Evolutionary conservation across 352 stramenopile genomes (phyloP), one percentile per base, ranked within the genome.

Genomic region (Phytophthora vignae): DNA sequence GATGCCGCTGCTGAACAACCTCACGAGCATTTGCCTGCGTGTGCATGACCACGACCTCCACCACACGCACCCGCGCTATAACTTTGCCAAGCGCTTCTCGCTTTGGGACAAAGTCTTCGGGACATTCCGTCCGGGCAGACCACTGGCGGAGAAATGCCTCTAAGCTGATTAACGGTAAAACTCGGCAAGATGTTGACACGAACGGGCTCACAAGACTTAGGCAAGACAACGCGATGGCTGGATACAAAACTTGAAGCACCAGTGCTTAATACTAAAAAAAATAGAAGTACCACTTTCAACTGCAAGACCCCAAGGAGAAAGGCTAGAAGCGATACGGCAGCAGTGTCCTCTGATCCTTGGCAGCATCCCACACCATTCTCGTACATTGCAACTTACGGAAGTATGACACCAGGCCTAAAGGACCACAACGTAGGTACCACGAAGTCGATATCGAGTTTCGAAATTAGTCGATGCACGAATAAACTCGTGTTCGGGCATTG

Each of bases 11-110:
- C 49, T 96, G 12, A 81, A 90, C 54, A 67, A 67, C 1, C 11
- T 83, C 1, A 61, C 72, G 25, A 48, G 61, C 22, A 87, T 96
- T 67, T 91, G 82, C 25, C 78, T 96, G 21, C 83, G 84, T 1
- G 87, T 93, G 6, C 79, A 88, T 71, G 91, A 96, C 68, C 91
- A 97, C 64, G 91, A 97, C 58, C 61, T 95, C 42, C 91, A 97
- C 63, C 91, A 96, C 69, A 92, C 87, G 46, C 84, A 93, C 63
- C 85, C 84, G 15, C 82, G 79, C 42, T 93, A 78, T 78, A 97
- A 97, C 76, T 97, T 95, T 59, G 83, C 91, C 40, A 97, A 97
- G 78, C 84, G 91, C 1, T 97, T 97, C 61, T 84, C 88, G 14
- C 59, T 96, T 21, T 97, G 91, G 91, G 91, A 97, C 72, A 90